A percentile compares a stretch with the other conserved stretches of the same genome.
Evolutionary conservation across 164 flowering plant species (phyloP).

Genomic region (Sextonia rubra): DNA sequence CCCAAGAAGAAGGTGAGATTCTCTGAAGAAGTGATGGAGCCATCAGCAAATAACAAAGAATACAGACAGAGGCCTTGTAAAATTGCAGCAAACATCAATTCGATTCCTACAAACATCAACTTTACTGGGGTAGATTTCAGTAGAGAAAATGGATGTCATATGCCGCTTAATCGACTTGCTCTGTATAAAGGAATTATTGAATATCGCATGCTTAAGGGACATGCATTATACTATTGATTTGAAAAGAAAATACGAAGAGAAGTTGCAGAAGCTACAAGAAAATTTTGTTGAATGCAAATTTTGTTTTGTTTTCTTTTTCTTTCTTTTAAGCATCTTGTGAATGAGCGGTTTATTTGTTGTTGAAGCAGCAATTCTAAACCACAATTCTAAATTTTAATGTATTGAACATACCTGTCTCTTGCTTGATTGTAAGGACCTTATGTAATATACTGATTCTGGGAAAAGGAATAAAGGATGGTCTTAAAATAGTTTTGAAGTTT

Average conservation of each 20-base stretch:
- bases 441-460: no score
- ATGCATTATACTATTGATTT: neutral
- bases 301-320: no score
- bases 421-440: no score
- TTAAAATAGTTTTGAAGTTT: no score
- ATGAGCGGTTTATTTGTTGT: neutral
- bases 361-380: neutral
- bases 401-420: no score
- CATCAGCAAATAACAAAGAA: slow-evolving; percentile 34
- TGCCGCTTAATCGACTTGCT: slow-evolving; percentile 3
- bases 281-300: neutral
- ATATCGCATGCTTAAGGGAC: neutral
- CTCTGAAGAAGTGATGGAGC: slow-evolving; percentile 35
- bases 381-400: neutral
- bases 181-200: slow-evolving; percentile 7
- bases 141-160: neutral
- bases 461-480: no score
- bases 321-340: neutral
- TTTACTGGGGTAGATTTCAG: neutral
- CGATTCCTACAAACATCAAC: neutral
- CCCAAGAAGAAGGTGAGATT: slow-evolving; percentile 53
- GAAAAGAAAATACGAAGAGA: neutral
- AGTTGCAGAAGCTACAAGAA: neutral
- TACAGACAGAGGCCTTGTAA: slow-evolving; percentile 14
- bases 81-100: neutral